Base-by-base conservation (phyloP, 78 protist genomes). In the Dictyostelium intermedium region DNA sequence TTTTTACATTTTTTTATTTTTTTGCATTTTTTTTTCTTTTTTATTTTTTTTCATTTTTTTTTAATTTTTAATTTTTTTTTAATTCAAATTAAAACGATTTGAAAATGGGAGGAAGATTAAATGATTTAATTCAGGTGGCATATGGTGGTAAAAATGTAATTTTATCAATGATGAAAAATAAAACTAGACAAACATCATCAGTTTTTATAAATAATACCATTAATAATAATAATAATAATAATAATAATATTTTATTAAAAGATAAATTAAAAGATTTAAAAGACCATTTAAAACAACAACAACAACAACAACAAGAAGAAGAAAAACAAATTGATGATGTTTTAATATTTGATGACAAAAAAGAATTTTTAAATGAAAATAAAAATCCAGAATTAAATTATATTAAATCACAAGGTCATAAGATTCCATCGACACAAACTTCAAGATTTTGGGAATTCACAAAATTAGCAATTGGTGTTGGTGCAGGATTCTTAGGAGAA, bases 381-480 rank as follows among this genome's bases (percentile, higher is more conserved):
- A 89, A 78, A 56, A 89, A 89, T 69, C 94, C 94, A 37, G 87
- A 89, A 32, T 45, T 89, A 14, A 80, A 47, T 9, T 80, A 66
- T 66, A 83, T 83, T 9, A 66, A 83, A 66, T 61, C 60, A 11
- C 34, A 66, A 56, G 69, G 83, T 63, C 11, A 56, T 34, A 63
- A 34, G 60, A 20, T 89, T 10, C 94, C 94, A n/a, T 56, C 76
- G 10, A 69, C 56, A 7, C 85, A 80, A 80, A 13, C 94, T 18
- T 25, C 83, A 18, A 78, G 94, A 63, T 89, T 89, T 47, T 89
- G 85, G 87, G 81, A 89, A 5, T 89, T 89, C 13, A 89, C 87
- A 23, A 89, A 89, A 69, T 70, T 89, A 47, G 94, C 94, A 69
- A 23, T 81, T 7, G 94, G 94, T 16, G 72, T 89, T 69, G 87